Conservation (phyloP, 371 early-diverging fungal genomes). For the Lichtheimia ornata region DNA sequence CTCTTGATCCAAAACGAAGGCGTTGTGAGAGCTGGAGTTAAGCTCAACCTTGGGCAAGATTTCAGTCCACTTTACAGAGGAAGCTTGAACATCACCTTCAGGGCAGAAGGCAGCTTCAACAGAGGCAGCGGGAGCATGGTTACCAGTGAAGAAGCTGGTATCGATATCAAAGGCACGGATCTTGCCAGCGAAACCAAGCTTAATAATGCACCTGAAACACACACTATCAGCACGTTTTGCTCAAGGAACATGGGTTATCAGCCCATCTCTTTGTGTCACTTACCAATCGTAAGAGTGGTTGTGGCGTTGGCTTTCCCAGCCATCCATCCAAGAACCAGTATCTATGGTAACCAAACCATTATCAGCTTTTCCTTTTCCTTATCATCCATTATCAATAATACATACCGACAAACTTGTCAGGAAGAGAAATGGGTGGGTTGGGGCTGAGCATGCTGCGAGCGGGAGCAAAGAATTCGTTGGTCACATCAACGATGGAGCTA, state of each 20-base stretch:
- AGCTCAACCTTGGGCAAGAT: constrained; percentile 72
- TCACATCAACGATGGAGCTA: constrained; percentile 72
- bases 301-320: constrained; percentile 93
- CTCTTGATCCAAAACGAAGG: constrained; percentile 59
- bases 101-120: constrained; percentile 70
- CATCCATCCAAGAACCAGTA: constrained; percentile 83
- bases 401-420: constrained; percentile 60
- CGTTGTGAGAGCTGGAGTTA: constrained; percentile 68
- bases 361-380: neutral
- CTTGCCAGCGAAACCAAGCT: constrained; percentile 82
- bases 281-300: constrained; percentile 79
- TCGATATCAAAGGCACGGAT: constrained; percentile 88
- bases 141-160: constrained; percentile 87
- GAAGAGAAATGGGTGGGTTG: constrained; percentile 67
- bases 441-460: constrained; percentile 79
- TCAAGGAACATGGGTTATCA: too few relatives aligned
- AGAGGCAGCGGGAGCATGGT: constrained; percentile 78
- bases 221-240: neutral
- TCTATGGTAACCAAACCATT: constrained; percentile 22
- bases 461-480: constrained; percentile 89
- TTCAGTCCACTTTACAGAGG: constrained; percentile 70
- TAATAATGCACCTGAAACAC: constrained; percentile 63
- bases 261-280: neutral
- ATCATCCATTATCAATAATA: neutral
- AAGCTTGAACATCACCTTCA: constrained; percentile 38